Conservation (phyloP, 306 rosid species). For the Cotoneaster glaucophyllus region DNA sequence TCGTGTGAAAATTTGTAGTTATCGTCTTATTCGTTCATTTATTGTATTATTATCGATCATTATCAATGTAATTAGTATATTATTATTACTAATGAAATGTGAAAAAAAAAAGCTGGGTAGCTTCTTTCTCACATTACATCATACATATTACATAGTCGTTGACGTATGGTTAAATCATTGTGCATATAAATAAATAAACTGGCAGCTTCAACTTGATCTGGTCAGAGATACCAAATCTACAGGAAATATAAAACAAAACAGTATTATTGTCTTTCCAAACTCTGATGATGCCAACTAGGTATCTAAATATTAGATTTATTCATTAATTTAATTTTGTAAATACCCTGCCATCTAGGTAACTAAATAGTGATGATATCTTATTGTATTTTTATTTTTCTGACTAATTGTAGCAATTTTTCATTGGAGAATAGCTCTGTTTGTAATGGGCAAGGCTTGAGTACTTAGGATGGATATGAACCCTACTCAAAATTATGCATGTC, state of each 20-base stretch:
- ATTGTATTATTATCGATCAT: background rate
- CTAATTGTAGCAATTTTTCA: background rate
- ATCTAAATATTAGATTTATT: background rate
- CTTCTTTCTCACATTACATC: background rate
- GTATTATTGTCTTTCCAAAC: background rate
- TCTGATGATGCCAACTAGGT: conserved; percentile 4
- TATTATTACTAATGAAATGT: background rate
- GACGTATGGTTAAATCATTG: conserved; percentile 8
- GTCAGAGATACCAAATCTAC: conserved; percentile 11
- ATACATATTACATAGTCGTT: background rate
- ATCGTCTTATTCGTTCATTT: background rate
- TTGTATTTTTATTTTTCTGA: background rate
- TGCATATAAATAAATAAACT: background rate
- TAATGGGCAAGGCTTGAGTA: too few species aligned
- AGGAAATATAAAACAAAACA: background rate
- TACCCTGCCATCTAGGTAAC: background rate
- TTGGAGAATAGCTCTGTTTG: background rate
- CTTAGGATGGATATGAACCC: too few species aligned
- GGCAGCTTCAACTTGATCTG: conserved; percentile 7
- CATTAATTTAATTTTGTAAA: background rate
- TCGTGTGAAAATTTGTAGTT: conserved; percentile 3
- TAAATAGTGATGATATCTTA: background rate
- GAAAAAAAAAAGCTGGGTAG: background rate
- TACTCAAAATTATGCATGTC: too few species aligned
- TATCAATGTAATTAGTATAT: background rate